A percentile compares a stretch with the other conserved stretches of the same genome.
These are phyloP conservation scores for Ilex aquifolium DNA, from an alignment of 257 asterid species.

Conservation along the genomic window DNA sequence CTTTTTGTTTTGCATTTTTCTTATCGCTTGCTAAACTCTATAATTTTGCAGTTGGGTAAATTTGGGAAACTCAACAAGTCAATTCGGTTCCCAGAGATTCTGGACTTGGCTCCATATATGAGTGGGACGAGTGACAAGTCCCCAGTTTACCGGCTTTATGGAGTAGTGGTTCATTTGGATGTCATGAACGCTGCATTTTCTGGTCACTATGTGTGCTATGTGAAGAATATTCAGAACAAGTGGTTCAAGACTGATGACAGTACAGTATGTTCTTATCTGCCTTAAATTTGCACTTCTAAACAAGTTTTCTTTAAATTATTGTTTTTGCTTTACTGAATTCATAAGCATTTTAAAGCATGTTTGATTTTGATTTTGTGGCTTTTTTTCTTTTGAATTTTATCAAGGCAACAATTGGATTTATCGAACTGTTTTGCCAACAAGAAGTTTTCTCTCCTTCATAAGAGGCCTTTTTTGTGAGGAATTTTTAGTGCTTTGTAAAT, in stretches of 20 bases:
- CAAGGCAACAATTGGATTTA: no score
- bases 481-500: no score
- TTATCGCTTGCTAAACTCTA: neutral
- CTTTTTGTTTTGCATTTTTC: neutral
- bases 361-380: constrained; percentile 6
- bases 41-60: constrained; percentile 48
- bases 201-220: constrained; percentile 80
- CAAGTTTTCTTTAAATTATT: constrained; percentile 1
- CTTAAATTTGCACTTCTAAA: constrained; percentile 19
- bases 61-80: constrained; percentile 75
- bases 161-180: constrained; percentile 77
- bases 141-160: constrained; percentile 78
- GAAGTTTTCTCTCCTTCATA: no score
- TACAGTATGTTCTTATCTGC: constrained; percentile 34
- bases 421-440: no score
- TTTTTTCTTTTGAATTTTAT: neutral
- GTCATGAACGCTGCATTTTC: constrained; percentile 61
- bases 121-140: constrained; percentile 79
- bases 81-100: constrained; percentile 61
- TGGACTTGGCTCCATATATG: constrained; percentile 72
- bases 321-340: constrained; percentile 4
- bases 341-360: constrained; percentile 12
- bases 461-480: no score
- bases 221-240: constrained; percentile 55
- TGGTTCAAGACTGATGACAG: constrained; percentile 82